phyloP scores from a whole-genome alignment of 108 stramenopile species.

The Skeletonema marinoi region DNA sequence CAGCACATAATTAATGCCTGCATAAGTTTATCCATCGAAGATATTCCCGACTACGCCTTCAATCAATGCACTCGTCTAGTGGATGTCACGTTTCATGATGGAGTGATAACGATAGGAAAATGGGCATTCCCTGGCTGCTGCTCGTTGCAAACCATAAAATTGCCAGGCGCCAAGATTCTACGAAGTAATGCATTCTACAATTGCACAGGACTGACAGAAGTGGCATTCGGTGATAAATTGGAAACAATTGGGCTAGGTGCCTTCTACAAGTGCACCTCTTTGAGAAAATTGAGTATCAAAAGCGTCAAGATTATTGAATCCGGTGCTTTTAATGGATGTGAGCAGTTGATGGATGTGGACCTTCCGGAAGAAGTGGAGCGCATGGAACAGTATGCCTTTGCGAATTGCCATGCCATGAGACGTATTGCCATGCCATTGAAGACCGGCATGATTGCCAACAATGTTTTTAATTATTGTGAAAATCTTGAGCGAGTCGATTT shows the following conservation, averaged over 20 bases:
- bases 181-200: not conserved
- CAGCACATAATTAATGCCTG: not conserved
- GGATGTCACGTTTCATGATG: not conserved
- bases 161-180: not conserved
- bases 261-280: not conserved
- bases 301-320: not conserved
- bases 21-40: not conserved
- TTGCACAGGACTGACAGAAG: not conserved
- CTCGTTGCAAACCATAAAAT: not conserved
- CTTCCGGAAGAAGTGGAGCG: not conserved
- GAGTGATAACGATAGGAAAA: not conserved
- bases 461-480: not conserved
- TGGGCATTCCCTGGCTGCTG: not conserved
- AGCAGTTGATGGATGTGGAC: not conserved
- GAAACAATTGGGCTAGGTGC: not conserved
- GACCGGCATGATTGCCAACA: not conserved
- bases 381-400: constrained; percentile 7
- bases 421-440: constrained; percentile 5
- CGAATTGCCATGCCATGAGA: not conserved
- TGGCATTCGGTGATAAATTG: not conserved
- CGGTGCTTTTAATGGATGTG: not conserved
- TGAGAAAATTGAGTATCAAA: not conserved
- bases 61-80: not conserved
- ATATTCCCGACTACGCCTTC: not conserved
- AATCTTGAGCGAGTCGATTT: constrained; percentile 1